Evolutionary conservation across 306 rosid genomes (phyloP).

Genomic region (Citrullus amarus): DNA sequence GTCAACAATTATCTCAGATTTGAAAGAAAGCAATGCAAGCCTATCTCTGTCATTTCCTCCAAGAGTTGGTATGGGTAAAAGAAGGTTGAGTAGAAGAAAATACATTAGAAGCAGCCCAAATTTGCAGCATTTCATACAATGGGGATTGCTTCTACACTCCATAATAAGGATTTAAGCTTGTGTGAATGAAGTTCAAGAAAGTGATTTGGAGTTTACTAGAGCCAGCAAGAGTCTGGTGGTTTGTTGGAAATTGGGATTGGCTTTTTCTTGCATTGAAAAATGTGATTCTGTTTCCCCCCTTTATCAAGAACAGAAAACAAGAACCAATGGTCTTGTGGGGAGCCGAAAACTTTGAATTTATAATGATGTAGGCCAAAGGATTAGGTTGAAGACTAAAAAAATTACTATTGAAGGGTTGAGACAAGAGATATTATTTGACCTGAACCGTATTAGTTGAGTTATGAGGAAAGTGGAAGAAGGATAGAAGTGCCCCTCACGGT

Average conservation of each 20-base stretch:
- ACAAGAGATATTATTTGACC: no score
- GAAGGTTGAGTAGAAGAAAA: not conserved
- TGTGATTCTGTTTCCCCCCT: not conserved
- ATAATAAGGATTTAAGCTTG: not conserved
- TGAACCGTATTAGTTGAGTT: no score
- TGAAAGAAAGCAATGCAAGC: conserved; percentile 16
- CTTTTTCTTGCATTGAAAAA: not conserved
- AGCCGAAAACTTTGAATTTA: not conserved
- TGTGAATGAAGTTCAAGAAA: not conserved
- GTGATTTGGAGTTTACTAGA: not conserved
- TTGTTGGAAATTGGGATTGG: not conserved
- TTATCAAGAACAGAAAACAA: not conserved
- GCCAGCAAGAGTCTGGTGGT: no score
- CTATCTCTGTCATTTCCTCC: conserved; percentile 6
- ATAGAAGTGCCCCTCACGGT: no score
- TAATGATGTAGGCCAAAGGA: not conserved
- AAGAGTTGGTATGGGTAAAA: not conserved
- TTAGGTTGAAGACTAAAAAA: not conserved
- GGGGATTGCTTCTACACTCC: not conserved
- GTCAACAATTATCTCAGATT: conserved; percentile 6
- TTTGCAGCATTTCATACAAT: not conserved
- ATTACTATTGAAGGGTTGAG: no score
- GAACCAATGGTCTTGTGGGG: not conserved
- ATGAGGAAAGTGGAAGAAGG: no score
- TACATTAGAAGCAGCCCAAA: not conserved